Base-by-base conservation (phyloP, 2,329 filamentous ascomycete genomes). In the Myrmaecium sp. region DNA sequence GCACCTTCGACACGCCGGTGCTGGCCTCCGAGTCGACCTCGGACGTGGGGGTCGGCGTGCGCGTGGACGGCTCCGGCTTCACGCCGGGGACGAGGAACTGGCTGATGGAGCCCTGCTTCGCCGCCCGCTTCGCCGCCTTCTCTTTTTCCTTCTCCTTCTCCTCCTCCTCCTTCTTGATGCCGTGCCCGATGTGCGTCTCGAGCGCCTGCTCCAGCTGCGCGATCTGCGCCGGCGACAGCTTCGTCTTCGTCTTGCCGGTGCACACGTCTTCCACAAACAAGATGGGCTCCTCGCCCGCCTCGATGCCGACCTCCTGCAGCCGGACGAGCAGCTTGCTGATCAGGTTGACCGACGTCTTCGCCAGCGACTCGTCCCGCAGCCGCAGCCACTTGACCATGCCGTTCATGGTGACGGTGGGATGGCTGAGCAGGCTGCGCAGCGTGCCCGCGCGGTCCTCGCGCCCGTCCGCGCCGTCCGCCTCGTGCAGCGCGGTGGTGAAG, bases 361-460 rank as follows among this genome's bases (percentile, higher is more conserved):
- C 74, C 5, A 98, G 66, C 51, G 83, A 94, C 29, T 72, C 66
- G 47, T 98, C 89, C 35, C 86, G 77, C 4, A 98, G 64, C 30
- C 89, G 73, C 29, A 98, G 66, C 82, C 92, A 93, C 46, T 77
- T 81, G 19, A 77, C 74, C 52, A 93, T 74, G 10, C 55, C 58
- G 33, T 71, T 71, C 47, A 76, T 67, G 7, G 79, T 65, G 26
- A 52, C 52, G 4, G 69, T 69, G 2, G 79, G 76, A 9, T 69
- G 60, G 27, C 72, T 63, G 11, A 86, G 56, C 16, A 83, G 62
- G 27, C 57, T 58, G 34, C 62, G 62, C 6, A 64, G 52, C 17
- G 54, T 47, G 33, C 51, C 36, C 25, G 26, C 35, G 25, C 23
- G 29, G 33, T 51, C 36, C 25, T 26, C 35, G 25, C 23, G 29